Conservation (phyloP, 352 stramenopile species). For the Globisporangium spiculum region DNA sequence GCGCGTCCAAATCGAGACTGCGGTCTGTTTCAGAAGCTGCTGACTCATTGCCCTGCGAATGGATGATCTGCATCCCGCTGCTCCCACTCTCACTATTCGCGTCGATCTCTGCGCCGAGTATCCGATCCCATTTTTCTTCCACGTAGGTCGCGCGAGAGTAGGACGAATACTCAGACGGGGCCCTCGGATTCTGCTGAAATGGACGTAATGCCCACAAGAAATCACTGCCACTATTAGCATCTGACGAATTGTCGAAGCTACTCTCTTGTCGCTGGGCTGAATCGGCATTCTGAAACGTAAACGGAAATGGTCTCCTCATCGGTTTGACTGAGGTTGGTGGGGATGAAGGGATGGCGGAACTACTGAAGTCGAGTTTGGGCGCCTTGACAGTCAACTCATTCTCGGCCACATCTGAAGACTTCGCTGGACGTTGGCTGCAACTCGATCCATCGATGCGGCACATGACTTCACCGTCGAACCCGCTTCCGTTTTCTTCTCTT, state of each 20-base stretch:
- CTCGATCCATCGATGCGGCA: constrained; percentile 41
- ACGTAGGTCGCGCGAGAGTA: constrained; percentile 31
- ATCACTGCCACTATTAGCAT: constrained; percentile 15
- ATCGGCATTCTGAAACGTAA: constrained; percentile 4
- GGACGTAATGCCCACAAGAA: constrained; percentile 12
- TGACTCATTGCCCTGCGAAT: constrained; percentile 11
- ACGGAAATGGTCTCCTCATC: constrained; percentile 15
- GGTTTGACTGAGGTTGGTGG: neutral
- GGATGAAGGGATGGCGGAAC: neutral
- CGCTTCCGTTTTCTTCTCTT: constrained; percentile 53
- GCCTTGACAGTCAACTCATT: neutral
- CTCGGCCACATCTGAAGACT: neutral
- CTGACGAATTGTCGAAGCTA: neutral
- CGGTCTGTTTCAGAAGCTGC: constrained; percentile 4
- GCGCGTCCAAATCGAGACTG: constrained; percentile 5
- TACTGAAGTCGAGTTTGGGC: neutral
- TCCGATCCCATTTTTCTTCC: constrained; percentile 78
- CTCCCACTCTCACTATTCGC: constrained; percentile 8
- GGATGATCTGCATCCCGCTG: constrained; percentile 9
- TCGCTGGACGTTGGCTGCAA: constrained; percentile 6
- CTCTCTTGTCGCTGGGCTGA: neutral
- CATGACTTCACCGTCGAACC: constrained; percentile 66
- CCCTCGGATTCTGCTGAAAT: constrained; percentile 17
- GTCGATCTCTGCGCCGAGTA: constrained; percentile 43
- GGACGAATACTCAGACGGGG: constrained; percentile 10